Base-by-base conservation (phyloP, 139 green algal species). In the Closterium sp. region DNA sequence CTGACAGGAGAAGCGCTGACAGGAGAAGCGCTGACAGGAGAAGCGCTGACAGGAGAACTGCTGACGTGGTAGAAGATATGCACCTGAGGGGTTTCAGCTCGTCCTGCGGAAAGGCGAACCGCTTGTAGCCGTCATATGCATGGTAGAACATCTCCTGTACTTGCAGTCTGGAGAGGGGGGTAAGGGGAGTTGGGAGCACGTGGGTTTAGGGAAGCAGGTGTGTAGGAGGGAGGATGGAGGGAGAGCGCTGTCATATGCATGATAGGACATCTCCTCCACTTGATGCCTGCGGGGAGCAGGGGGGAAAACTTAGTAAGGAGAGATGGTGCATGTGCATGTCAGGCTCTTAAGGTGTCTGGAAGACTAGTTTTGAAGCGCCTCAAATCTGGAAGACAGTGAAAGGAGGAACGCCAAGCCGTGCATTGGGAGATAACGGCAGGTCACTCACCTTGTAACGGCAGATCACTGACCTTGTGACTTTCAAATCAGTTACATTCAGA, bases 121-220 rank as follows among this genome's bases (percentile, higher is more conserved):
- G 30, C 30, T 33, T 86, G 83, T 86, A 86, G n/a, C 83, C 83
- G 83, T 86, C 83, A 19, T 86, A 86, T 19, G 83, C 83, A 33
- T 86, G 83, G 25, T 86, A 86, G n/a, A 86, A 86, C 83, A 86
- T 86, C 83, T 86, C 83, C 30, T 33, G 19, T 2, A 86, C 83
- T 34, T 86, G 83, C 23, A 4, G 30, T 23, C 83, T 86, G 83
- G 25, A 83, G 64, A n/a, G n/a, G n/a, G n/a, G n/a, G n/a, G n/a
- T n/a, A n/a, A n/a, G n/a, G n/a, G n/a, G n/a, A n/a, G n/a, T n/a
- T n/a, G n/a, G n/a, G n/a, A n/a, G n/a, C n/a, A n/a, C n/a, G n/a
- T n/a, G n/a, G n/a, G n/a, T n/a, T n/a, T n/a, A n/a, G n/a, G n/a
- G n/a, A n/a, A n/a, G n/a, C n/a, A n/a, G n/a, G n/a, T n/a, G n/a